phyloP scores from a whole-genome alignment of 2,329 filamentous ascomycete genomes.

The Botrytis squamosa region DNA sequence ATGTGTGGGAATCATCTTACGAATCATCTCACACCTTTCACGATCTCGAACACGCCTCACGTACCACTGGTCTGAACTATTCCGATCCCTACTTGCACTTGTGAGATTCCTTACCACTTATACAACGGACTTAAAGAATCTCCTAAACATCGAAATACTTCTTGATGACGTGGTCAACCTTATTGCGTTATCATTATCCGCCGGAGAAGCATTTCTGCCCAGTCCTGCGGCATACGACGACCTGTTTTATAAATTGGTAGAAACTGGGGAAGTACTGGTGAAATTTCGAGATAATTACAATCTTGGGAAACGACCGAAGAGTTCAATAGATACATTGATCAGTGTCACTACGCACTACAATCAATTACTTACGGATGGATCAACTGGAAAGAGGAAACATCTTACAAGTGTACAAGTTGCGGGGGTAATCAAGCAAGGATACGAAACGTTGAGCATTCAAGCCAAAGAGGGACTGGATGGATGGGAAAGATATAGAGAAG shows the following conservation, averaged over 20 bases:
- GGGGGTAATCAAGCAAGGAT: slow-evolving; percentile 92
- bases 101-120: slow-evolving; percentile 91
- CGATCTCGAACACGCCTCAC: slow-evolving; percentile 75
- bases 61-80: slow-evolving; percentile 96
- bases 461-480: slow-evolving; percentile 81
- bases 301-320: slow-evolving; percentile 56
- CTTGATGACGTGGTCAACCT: slow-evolving; percentile 78
- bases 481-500: slow-evolving; percentile 85
- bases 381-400: slow-evolving; percentile 55
- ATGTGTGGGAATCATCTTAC: slow-evolving; percentile 76
- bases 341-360: slow-evolving; percentile 85
- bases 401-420: slow-evolving; percentile 82
- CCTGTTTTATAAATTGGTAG: slow-evolving; percentile 96
- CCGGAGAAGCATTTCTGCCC: slow-evolving; percentile 87
- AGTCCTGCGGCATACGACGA: slow-evolving; percentile 89
- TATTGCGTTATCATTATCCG: slow-evolving; percentile 77
- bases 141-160: slow-evolving; percentile 69
- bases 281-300: slow-evolving; percentile 80
- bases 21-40: slow-evolving; percentile 80
- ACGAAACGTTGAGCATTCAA: slow-evolving; percentile 91
- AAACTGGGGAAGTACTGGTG: slow-evolving; percentile 77
- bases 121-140: slow-evolving; percentile 67
- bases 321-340: slow-evolving; percentile 80
- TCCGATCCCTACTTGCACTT: slow-evolving; percentile 82
- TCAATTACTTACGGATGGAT: slow-evolving; percentile 66